phyloP scores from a whole-genome alignment of 495 filamentous ascomycete species.

The Neurospora sp. region DNA sequence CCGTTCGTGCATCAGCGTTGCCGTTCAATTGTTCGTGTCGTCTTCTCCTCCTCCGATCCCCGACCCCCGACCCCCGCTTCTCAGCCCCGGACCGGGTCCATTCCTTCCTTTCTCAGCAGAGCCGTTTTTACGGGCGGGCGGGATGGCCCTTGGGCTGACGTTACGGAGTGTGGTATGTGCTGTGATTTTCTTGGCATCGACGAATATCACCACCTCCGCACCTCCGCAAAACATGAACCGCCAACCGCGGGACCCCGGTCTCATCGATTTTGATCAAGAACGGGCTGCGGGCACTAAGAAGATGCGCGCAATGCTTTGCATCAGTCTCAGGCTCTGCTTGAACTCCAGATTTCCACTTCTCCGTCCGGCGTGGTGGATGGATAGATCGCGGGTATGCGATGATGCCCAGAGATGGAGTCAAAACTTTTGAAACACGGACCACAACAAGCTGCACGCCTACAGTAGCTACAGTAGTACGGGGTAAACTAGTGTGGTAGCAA shows the following conservation, averaged over 20 bases:
- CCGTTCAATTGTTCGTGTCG: not conserved
- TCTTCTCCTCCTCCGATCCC: not conserved
- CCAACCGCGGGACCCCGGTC: not conserved
- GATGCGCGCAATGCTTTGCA: not conserved
- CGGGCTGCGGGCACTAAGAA: not conserved
- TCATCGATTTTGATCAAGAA: not conserved
- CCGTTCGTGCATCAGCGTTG: not conserved
- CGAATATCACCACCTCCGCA: not conserved
- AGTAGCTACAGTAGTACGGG: not conserved
- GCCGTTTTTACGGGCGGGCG: not conserved
- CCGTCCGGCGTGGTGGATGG: not conserved
- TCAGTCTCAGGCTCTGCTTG: not conserved
- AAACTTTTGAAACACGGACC: not conserved
- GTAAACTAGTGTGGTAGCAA: not conserved
- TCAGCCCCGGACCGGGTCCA: not conserved
- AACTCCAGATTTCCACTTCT: not conserved
- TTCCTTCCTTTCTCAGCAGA: not conserved
- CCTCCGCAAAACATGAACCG: not conserved
- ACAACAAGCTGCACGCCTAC: not conserved
- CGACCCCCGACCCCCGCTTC: not conserved
- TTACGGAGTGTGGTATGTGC: not conserved
- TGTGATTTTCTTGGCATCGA: not conserved
- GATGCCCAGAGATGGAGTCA: not conserved
- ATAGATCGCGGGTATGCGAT: not conserved
- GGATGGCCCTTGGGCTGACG: not conserved